These are phyloP conservation scores for Corylus americana DNA, from an alignment of 306 rosid genomes.

Conservation along the genomic window DNA sequence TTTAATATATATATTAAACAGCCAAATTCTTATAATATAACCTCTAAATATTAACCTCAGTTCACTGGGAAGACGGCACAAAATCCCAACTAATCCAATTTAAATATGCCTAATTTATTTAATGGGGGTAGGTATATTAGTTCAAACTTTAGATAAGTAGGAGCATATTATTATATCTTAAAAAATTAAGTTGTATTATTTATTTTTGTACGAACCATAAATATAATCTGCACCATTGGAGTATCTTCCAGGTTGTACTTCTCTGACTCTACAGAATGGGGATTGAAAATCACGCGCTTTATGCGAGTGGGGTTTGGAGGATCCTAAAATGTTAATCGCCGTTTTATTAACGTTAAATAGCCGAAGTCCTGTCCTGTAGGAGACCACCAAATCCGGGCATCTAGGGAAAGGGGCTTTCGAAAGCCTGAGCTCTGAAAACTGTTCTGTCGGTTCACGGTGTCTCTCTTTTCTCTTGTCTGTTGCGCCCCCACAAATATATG, in stretches of 20 bases:
- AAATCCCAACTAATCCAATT: neutral
- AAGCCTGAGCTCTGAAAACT: too few relatives aligned
- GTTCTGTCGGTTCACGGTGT: too few relatives aligned
- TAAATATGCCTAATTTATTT: neutral
- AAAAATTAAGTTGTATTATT: neutral
- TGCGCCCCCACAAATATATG: neutral
- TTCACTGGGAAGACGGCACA: neutral
- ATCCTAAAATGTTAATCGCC: neutral
- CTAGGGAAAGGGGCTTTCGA: neutral
- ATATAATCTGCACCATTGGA: too few relatives aligned
- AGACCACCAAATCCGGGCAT: neutral
- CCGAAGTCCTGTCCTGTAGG: neutral
- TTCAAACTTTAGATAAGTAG: too few relatives aligned
- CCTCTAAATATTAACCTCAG: too few relatives aligned
- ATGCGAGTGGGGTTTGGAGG: neutral
- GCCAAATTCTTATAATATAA: too few relatives aligned
- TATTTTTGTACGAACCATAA: too few relatives aligned
- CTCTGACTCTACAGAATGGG: too few relatives aligned
- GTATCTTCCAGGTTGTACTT: too few relatives aligned
- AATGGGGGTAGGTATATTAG: too few relatives aligned
- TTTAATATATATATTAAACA: too few relatives aligned
- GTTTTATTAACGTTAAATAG: neutral
- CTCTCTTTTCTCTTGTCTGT: neutral
- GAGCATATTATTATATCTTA: neutral
- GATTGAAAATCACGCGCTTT: neutral